Evolutionary conservation across 1,139 yeast species (phyloP).

Genomic region (Pichia sp.): DNA sequence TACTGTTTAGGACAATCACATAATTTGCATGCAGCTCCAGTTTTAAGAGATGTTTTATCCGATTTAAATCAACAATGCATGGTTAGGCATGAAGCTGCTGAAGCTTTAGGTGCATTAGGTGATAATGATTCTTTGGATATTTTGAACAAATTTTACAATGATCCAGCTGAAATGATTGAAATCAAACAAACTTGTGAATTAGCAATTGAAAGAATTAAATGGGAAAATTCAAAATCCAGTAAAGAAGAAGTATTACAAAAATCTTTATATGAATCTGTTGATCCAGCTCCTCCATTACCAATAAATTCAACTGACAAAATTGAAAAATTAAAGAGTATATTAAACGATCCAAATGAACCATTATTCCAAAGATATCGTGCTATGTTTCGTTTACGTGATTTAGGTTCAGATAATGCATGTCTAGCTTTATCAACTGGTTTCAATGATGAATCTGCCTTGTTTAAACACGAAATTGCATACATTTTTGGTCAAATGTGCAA

Average conservation of each 20-base stretch:
- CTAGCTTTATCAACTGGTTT: constrained; percentile 88
- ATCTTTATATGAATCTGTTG: constrained; percentile 80
- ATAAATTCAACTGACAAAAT: constrained; percentile 49
- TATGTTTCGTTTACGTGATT: constrained; percentile 94
- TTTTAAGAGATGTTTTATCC: constrained; percentile 64
- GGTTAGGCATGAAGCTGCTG: constrained; percentile 99
- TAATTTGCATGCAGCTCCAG: constrained; percentile 69
- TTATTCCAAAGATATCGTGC: constrained; percentile 95
- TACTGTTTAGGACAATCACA: constrained; percentile 97
- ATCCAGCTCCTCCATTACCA: constrained; percentile 93
- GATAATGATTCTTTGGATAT: constrained; percentile 68
- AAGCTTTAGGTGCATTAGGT: constrained; percentile 94
- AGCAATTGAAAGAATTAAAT: constrained; percentile 88
- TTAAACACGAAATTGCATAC: constrained; percentile 96
- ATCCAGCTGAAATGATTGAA: constrained; percentile 62
- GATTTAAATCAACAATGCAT: constrained; percentile 71
- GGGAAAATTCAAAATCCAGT: constrained; percentile 73
- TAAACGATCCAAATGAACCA: constrained; percentile 72
- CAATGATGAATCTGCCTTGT: constrained; percentile 82
- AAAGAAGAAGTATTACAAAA: constrained; percentile 62
- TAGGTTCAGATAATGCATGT: constrained; percentile 90
- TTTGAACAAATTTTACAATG: constrained; percentile 61
- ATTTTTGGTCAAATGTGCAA: constrained; percentile 96
- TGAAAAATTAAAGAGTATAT: constrained; percentile 55
- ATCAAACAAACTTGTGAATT: constrained; percentile 97